Base-by-base conservation (phyloP, 441 rosid genomes). In the Raphanus hybrid region DNA sequence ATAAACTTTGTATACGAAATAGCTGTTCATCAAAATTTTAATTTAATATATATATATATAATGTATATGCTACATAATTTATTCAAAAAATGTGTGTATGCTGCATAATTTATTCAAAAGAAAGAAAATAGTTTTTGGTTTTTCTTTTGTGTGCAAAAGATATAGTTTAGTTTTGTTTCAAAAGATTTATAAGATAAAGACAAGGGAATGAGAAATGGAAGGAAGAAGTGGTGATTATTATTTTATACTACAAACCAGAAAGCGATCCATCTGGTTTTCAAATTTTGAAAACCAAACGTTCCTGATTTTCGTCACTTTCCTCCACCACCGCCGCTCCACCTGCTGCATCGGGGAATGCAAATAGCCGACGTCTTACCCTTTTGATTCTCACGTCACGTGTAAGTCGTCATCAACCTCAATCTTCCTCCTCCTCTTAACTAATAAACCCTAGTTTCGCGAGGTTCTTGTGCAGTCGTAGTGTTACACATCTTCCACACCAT, bases 271-370 rank as follows among this genome's bases (percentile, higher is more conserved):
- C 52, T 43, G 52, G 14, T 43, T 43, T 71, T 78, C 81, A 71
- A 78, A 78, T 34, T 78, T 78, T 78, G 81, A 77, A 78, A 59
- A 71, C 73, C 77, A 78, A 71, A 78, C 77, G 81, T 78, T 78
- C 81, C 73, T 57, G 81, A 78, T 78, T 78, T 78, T 78, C 73
- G n/a, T 78, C 77, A 39, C 59, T 48, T 54, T 37, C 39, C 52
- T 45, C 68, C 41, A 60, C 59, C 69, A 62, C 62, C 78, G 41
- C 29, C 61, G 74, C 74, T 77, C 59, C 73, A 39, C 4, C 69
- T 67, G 41, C 74, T 78, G 65, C 75, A 68, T 78, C 78, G 78
- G 81, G 37, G n/a, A 39, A 26, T 78, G 74, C 23, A 39, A 15
- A 11, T 62, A 52, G 10, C 29, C 39, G 59, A 26, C 74, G 9